Base-by-base conservation (phyloP, 768 basidiomycete genomes). In the Dendrothele bispora region DNA sequence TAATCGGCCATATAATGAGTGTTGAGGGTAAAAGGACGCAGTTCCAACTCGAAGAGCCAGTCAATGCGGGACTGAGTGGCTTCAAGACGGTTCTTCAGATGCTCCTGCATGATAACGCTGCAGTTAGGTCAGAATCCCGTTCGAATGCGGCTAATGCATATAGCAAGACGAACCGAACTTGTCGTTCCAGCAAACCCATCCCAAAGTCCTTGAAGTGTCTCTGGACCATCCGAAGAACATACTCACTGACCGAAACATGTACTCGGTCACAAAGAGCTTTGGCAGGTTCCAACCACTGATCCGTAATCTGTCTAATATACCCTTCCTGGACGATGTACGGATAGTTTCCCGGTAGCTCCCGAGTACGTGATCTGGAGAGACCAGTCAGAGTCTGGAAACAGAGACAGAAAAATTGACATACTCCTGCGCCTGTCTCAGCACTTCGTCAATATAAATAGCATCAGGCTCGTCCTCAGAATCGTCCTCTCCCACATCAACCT, bases 271-370 rank as follows among this genome's bases (percentile, higher is more conserved):
- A 81, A 7, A 88, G 70, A 0, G 44, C 22, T 15, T 70, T 56
- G 0, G 80, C 66, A 0, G 84, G 87, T 0, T 32, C 35, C 0
- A 47, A 39, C 87, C 86, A 88, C 39, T 75, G 55, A 12, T 54
- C 28, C 3, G 77, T 70, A 27, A 81, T 59, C 1, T 61, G 48
- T 2, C 55, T 44, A 43, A 89, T 83, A 50, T 77, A 83, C 0
- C 61, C 57, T 8, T 70, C 61, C 39, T 81, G 78, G 0, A 88
- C 81, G 0, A 81, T 66, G 50, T 83, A 88, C 0, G 86, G 86
- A 50, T 80, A 84, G 50, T 77, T 74, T 12, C 78, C 82, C 0
- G 86, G 86, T 0, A 89, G 72, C 55, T 89, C 86, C 1, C 88
- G 78, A 1, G 86, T 83, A 3, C 82, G 74, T 1, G 87, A 79